A percentile compares a stretch with the other conserved stretches of the same genome.
phyloP scores from a whole-genome alignment of 1,284 basidiomycete species.

The Apiotrichum domesticum region DNA sequence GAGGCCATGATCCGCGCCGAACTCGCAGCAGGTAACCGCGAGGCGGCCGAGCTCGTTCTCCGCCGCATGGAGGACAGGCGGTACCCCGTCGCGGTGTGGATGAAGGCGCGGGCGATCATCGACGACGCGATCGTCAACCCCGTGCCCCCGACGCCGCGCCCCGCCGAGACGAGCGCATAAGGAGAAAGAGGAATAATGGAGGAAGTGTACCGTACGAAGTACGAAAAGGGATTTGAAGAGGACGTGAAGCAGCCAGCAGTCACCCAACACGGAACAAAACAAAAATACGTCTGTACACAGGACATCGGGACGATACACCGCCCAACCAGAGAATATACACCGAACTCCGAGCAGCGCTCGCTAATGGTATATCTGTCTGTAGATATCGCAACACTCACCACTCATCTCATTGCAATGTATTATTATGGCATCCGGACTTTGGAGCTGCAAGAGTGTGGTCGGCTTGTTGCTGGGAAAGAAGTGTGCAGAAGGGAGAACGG shows the following conservation, averaged over 20 bases:
- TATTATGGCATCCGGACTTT: neutral
- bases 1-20: constrained; percentile 94
- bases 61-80: constrained; percentile 61
- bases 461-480: too few relatives aligned
- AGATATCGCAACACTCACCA: neutral
- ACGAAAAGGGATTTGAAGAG: neutral
- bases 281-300: neutral
- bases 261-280: neutral
- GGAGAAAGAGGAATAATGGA: neutral
- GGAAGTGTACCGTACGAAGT: neutral
- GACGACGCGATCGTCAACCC: constrained; percentile 20
- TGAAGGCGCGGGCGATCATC: constrained; percentile 30
- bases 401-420: neutral
- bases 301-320: too few relatives aligned
- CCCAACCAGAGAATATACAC: too few relatives aligned
- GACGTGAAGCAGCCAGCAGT: too few relatives aligned
- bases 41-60: constrained; percentile 58
- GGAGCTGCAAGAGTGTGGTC: too few relatives aligned
- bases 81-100: constrained; percentile 42
- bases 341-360: neutral
- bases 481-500: too few relatives aligned
- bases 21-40: constrained; percentile 66
- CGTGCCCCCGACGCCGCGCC: neutral
- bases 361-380: neutral
- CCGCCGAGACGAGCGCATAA: neutral